These are phyloP conservation scores for Daldinia decipiens DNA, from an alignment of 495 filamentous ascomycete species.

Conservation along the genomic window DNA sequence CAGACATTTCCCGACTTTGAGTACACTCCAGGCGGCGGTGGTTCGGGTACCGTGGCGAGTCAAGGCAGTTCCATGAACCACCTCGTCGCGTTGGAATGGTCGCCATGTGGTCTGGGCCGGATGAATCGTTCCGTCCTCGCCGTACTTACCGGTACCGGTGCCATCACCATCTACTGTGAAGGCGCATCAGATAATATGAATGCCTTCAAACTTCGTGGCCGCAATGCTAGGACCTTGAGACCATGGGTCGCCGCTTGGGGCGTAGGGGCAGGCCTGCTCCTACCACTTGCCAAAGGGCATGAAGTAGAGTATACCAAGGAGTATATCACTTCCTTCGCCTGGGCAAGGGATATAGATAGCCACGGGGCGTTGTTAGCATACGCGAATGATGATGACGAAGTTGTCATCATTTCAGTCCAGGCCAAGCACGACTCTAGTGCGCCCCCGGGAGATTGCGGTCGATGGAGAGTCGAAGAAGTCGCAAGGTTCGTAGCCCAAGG, in stretches of 20 bases:
- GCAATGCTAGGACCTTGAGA: constrained; percentile 34
- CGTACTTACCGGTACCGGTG: constrained; percentile 53
- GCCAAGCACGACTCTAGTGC: constrained; percentile 33
- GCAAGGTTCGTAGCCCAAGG: constrained; percentile 54
- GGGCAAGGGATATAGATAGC: constrained; percentile 54
- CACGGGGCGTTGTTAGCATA: constrained; percentile 55
- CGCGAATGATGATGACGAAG: constrained; percentile 54
- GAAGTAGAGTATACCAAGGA: constrained; percentile 49
- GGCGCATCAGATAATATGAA: constrained; percentile 42
- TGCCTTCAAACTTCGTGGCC: constrained; percentile 29
- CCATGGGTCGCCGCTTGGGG: constrained; percentile 54
- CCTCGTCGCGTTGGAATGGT: constrained; percentile 57
- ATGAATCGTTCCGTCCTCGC: constrained; percentile 57
- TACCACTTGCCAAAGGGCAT: constrained; percentile 47
- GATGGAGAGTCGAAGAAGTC: constrained; percentile 57
- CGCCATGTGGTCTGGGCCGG: constrained; percentile 56
- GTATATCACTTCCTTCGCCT: constrained; percentile 56
- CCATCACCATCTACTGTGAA: constrained; percentile 58
- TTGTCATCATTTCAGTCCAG: constrained; percentile 57
- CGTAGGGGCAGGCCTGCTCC: constrained; percentile 57
- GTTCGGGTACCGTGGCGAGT: constrained; percentile 54
- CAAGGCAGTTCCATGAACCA: constrained; percentile 61
- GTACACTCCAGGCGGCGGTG: constrained; percentile 52
- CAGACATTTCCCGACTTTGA: constrained; percentile 40
- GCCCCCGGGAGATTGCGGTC: constrained; percentile 39